A percentile compares a stretch with the other conserved stretches of the same genome.
phyloP scores from a whole-genome alignment of 805 yeast genomes.

The Alloascoidea hylecoeti region DNA sequence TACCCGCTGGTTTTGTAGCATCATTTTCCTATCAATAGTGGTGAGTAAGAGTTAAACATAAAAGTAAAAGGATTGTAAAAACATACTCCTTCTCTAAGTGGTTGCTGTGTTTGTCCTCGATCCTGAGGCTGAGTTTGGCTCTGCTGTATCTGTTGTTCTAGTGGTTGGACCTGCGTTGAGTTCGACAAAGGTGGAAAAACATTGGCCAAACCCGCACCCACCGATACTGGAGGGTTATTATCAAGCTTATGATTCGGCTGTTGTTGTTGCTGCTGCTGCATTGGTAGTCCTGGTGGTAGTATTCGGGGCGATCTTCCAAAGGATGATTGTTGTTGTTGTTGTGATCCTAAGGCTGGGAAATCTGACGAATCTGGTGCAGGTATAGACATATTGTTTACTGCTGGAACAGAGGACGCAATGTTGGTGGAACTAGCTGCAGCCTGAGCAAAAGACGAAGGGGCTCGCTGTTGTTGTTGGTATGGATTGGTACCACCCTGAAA shows the following conservation, averaged over 20 bases:
- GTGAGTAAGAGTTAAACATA: background rate
- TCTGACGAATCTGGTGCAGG: background rate
- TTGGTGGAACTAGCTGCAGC: constrained; percentile 8
- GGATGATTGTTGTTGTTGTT: constrained; percentile 1
- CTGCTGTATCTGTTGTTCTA: background rate
- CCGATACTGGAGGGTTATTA: background rate
- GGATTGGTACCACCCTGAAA: background rate
- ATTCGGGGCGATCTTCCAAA: constrained; percentile 2
- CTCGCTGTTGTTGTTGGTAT: constrained; percentile 1
- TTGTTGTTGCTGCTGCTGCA: background rate
- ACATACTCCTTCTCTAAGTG: background rate
- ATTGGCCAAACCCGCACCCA: too few relatives aligned
- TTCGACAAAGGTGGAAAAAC: background rate
- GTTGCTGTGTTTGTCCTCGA: too few relatives aligned
- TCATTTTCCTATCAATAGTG: constrained; percentile 1
- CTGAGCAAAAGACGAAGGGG: constrained; percentile 5
- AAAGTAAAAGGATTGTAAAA: background rate
- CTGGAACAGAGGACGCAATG: background rate
- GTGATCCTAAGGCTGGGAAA: constrained; percentile 4
- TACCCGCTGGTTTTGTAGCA: constrained; percentile 18
- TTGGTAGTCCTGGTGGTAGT: constrained; percentile 2
- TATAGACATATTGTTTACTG: constrained; percentile 3
- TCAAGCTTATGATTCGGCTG: too few relatives aligned
- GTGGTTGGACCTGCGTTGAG: background rate
- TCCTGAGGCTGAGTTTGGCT: background rate